Evolutionary conservation across 2,329 filamentous ascomycete genomes (phyloP).

Genomic region (Pseudohalonectria lignicola): DNA sequence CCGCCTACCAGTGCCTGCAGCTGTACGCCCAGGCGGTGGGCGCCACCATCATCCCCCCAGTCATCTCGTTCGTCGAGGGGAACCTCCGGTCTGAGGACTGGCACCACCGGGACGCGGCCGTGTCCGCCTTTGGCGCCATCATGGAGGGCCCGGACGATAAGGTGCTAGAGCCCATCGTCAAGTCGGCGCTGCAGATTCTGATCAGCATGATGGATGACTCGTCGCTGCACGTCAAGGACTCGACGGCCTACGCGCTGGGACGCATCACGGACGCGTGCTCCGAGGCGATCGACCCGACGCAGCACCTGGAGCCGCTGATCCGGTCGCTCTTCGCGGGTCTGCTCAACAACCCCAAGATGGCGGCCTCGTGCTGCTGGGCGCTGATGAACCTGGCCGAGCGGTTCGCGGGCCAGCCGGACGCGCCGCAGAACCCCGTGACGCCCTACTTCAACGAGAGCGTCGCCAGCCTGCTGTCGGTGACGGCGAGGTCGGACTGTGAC

Average conservation of each 20-base stretch:
- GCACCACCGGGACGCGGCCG: slow-evolving; percentile 89
- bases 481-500: slow-evolving; percentile 71
- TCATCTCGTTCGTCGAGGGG: slow-evolving; percentile 82
- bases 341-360: slow-evolving; percentile 90
- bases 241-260: slow-evolving; percentile 88
- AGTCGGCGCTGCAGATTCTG: slow-evolving; percentile 84
- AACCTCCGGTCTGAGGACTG: slow-evolving; percentile 88
- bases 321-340: slow-evolving; percentile 82
- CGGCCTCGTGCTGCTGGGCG: slow-evolving; percentile 96
- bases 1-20: slow-evolving; percentile 92
- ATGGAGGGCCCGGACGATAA: slow-evolving; percentile 97
- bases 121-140: slow-evolving; percentile 94
- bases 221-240: slow-evolving; percentile 86
- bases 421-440: slow-evolving; percentile 69
- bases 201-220: slow-evolving; percentile 87
- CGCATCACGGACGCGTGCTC: slow-evolving; percentile 92
- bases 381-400: slow-evolving; percentile 96
- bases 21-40: slow-evolving; percentile 91
- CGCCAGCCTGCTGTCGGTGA: slow-evolving; percentile 72
- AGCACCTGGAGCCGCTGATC: slow-evolving; percentile 78
- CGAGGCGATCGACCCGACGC: slow-evolving; percentile 75
- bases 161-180: slow-evolving; percentile 84
- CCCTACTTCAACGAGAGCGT: slow-evolving; percentile 91
- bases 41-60: slow-evolving; percentile 70
- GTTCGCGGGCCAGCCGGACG: slow-evolving; percentile 78